These are phyloP conservation scores for Calonectria pauciramosa DNA, from an alignment of 2,329 filamentous ascomycete species.

Conservation along the genomic window DNA sequence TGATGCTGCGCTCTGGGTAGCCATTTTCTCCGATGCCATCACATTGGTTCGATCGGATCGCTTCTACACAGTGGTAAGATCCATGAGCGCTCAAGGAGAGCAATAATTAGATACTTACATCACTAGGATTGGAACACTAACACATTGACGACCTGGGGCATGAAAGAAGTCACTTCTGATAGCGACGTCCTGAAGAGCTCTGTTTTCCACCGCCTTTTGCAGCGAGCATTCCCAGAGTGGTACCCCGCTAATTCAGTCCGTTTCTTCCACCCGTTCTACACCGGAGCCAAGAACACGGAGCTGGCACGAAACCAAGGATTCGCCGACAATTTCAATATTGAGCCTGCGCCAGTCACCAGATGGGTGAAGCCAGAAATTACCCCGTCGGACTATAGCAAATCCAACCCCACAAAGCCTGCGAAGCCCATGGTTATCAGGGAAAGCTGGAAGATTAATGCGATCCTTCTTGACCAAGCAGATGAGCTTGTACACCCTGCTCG, in stretches of 20 bases:
- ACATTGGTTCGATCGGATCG: constrained; percentile 77
- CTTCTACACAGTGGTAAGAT: constrained; percentile 67
- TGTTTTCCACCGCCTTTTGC: constrained; percentile 39
- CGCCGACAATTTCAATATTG: neutral
- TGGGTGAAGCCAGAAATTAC: neutral
- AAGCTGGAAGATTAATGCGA: constrained; percentile 1
- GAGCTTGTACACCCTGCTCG: neutral
- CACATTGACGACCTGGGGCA: constrained; percentile 51
- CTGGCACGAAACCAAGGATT: constrained; percentile 33
- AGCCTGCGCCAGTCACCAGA: neutral
- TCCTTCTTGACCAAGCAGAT: neutral
- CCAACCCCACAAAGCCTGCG: neutral
- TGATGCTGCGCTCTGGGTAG: constrained; percentile 67
- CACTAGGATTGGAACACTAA: constrained; percentile 52
- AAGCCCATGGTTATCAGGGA: neutral
- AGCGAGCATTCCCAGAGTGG: constrained; percentile 42
- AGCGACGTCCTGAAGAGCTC: constrained; percentile 38
- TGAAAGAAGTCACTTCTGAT: constrained; percentile 40
- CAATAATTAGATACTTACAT: neutral
- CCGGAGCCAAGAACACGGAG: constrained; percentile 31
- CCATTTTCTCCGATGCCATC: constrained; percentile 79
- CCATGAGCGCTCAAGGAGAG: neutral
- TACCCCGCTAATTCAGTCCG: constrained; percentile 34
- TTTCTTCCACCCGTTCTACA: constrained; percentile 43
- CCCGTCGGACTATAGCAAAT: neutral